These are phyloP conservation scores for Daldinia sp. DNA, from an alignment of 2,329 filamentous ascomycete genomes.

Conservation along the genomic window DNA sequence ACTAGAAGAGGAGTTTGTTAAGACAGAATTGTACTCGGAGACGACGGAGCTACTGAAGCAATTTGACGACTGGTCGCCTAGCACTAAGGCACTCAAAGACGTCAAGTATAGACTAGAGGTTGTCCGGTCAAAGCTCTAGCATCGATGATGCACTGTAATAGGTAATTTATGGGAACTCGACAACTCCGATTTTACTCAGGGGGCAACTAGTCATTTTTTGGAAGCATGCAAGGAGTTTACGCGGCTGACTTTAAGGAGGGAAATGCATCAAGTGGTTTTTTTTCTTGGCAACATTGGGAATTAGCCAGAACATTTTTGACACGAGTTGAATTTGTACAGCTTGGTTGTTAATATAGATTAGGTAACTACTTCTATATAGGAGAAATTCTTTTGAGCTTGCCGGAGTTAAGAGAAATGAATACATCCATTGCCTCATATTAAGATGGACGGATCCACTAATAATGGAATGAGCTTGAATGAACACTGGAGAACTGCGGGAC, in stretches of 20 bases:
- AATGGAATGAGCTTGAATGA: constrained; percentile 11
- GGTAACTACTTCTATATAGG: neutral
- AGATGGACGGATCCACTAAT: constrained; percentile 27
- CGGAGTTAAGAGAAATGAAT: constrained; percentile 28
- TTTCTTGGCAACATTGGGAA: neutral
- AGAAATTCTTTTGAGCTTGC: neutral
- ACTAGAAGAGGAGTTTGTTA: constrained; percentile 91
- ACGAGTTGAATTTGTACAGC: neutral
- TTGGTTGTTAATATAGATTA: constrained; percentile 2
- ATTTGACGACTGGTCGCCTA: constrained; percentile 94
- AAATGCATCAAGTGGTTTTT: constrained; percentile 16
- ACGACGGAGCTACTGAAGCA: constrained; percentile 82
- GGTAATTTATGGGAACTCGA: constrained; percentile 11
- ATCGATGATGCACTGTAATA: constrained; percentile 13
- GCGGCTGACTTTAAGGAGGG: constrained; percentile 13
- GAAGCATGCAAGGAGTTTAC: constrained; percentile 34
- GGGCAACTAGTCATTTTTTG: constrained; percentile 12
- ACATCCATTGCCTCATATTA: constrained; percentile 22
- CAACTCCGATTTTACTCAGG: constrained; percentile 22
- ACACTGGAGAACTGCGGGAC: constrained; percentile 21
- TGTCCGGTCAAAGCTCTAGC: constrained; percentile 82
- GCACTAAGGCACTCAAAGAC: constrained; percentile 91
- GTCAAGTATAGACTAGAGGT: constrained; percentile 95
- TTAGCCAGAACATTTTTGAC: constrained; percentile 1
- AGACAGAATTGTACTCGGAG: constrained; percentile 81